Percentiles rank a stretch among this genome's conserved stretches.
Evolutionary conservation across 2,329 filamentous ascomycete species (phyloP).

Genomic region (Nothophaeocryptopus gaeumannii): DNA sequence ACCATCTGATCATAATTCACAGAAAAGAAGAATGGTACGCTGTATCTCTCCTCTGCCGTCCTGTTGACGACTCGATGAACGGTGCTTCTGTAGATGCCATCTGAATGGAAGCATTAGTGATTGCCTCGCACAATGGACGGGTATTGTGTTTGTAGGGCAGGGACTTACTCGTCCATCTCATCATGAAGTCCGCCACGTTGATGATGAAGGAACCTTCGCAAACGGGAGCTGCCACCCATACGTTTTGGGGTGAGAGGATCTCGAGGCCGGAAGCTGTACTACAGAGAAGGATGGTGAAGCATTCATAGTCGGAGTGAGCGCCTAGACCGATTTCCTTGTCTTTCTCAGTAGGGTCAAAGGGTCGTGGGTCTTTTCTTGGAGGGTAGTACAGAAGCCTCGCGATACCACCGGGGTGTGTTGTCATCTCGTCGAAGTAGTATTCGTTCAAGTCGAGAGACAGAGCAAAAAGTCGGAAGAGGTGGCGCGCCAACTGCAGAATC

Average conservation of each 20-base stretch:
- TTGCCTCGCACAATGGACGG: too few species aligned
- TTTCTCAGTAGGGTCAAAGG: constrained; percentile 15
- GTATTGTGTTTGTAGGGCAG: too few species aligned
- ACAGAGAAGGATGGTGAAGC: constrained; percentile 32
- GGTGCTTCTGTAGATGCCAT: constrained; percentile 41
- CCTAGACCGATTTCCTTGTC: constrained; percentile 39
- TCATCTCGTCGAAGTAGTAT: constrained; percentile 41
- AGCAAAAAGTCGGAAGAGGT: constrained; percentile 43
- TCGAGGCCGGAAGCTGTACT: constrained; percentile 29
- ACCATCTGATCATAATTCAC: constrained; percentile 39
- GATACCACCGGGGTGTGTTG: constrained; percentile 42
- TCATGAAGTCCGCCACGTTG: constrained; percentile 52
- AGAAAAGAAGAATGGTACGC: constrained; percentile 49
- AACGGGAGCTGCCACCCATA: constrained; percentile 47
- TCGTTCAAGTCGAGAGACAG: constrained; percentile 39
- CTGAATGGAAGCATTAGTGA: too few species aligned
- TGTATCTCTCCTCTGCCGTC: constrained; percentile 39
- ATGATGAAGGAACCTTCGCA: constrained; percentile 48
- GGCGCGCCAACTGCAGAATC: constrained; percentile 39
- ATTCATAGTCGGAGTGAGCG: constrained; percentile 36
- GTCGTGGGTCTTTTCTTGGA: constrained; percentile 28
- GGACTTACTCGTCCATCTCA: constrained; percentile 45
- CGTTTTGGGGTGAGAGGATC: constrained; percentile 36
- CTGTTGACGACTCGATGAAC: constrained; percentile 47
- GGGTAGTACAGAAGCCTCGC: constrained; percentile 42